phyloP scores from a whole-genome alignment of 2,329 filamentous ascomycete genomes.

The Penicillium sp. region DNA sequence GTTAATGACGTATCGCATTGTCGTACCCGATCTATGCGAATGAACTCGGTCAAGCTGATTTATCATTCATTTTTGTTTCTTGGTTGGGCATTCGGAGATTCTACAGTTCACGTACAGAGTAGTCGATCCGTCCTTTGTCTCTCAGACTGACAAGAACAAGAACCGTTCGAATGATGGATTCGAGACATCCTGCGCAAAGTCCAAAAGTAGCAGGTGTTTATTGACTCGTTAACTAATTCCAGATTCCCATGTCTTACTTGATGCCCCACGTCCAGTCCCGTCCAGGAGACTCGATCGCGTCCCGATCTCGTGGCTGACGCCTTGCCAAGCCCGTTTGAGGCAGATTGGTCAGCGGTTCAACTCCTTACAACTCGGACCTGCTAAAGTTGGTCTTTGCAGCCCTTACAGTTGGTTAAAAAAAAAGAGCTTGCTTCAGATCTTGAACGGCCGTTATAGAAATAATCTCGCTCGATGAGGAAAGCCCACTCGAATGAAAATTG shows the following conservation, averaged over 20 bases:
- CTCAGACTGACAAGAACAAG: neutral
- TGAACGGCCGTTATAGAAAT: slow-evolving; percentile 13
- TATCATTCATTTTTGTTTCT: neutral
- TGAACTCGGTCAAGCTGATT: neutral
- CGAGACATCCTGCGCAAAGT: neutral
- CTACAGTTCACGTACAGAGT: neutral
- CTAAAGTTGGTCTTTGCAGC: no score
- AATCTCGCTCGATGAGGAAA: neutral
- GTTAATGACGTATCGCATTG: neutral
- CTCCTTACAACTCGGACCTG: neutral
- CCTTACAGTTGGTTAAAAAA: no score
- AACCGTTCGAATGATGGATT: neutral
- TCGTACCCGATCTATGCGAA: neutral
- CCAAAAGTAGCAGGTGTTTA: neutral
- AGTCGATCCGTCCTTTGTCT: neutral
- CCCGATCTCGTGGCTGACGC: neutral
- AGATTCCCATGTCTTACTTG: neutral
- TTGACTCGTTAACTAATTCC: neutral
- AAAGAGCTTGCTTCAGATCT: slow-evolving; percentile 10
- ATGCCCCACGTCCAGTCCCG: neutral
- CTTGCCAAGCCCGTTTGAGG: neutral
- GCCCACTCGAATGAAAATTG: slow-evolving; percentile 55
- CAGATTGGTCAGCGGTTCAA: neutral
- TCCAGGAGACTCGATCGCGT: neutral
- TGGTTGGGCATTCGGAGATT: neutral